Base-by-base conservation (phyloP, 805 yeast species). In the Cyberlindnera amylophila region DNA sequence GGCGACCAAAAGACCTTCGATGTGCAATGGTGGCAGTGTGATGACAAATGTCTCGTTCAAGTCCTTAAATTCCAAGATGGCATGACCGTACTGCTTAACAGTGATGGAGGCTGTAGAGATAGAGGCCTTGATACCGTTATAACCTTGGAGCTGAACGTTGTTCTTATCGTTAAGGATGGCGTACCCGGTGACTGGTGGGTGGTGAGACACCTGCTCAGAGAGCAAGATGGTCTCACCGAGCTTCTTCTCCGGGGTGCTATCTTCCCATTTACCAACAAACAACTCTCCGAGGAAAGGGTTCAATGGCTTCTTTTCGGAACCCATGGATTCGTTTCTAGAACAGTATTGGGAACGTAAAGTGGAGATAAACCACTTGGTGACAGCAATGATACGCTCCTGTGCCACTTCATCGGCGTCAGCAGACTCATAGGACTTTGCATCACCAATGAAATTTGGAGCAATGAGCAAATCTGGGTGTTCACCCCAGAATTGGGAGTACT, bases 131-230 rank as follows among this genome's bases (percentile, higher is more conserved):
- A 91, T 78, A 31, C 91, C 91, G 59, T 86, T 90, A 67, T 87
- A 91, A 41, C 99, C 99, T 63, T 90, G 86, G 49, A 89, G 70
- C 32, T 70, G 65, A 19, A 83, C 82, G 27, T 81, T 74, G 62
- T 82, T 74, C 55, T 79, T 77, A 49, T 81, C 85, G 61, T 89
- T 89, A 57, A 77, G 68, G 42, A 93, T 76, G 33, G 89, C 77
- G 61, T 89, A 93, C 6, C 93, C 97, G n/a, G 98, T 90, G 28
- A 86, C 82, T 19, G 99, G 98, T 14, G 99, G 99, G 64, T 93
- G 99, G 67, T 93, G 99, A 48, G 90, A 81, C 12, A 93, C 97
- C 66, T 93, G 99, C 65, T 93, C 99, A 50, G 90, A 79, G 41
- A 88, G 67, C 58, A 91, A 70, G 11, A 79, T 65, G 19, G 96